phyloP scores from a whole-genome alignment of 2,329 filamentous ascomycete species.

The Fusarium albidum region DNA sequence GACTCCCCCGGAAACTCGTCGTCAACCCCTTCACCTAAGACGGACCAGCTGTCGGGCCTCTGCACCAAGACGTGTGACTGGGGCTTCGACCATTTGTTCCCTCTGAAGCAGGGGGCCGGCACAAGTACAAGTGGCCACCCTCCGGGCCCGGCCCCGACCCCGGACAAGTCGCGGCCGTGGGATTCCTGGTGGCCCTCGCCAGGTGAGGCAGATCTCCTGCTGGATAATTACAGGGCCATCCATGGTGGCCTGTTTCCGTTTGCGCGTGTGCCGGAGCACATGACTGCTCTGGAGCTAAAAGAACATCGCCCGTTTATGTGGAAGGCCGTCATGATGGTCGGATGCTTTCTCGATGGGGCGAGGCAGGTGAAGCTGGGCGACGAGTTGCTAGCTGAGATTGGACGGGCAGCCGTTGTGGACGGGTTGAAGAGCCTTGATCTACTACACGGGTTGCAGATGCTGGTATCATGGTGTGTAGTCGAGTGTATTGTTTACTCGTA shows the following conservation, averaged over 20 bases:
- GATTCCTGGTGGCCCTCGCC: conserved; percentile 52
- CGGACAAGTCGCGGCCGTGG: conserved; percentile 29
- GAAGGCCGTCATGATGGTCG: conserved; percentile 58
- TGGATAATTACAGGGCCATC: conserved; percentile 47
- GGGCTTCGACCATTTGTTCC: conserved; percentile 49
- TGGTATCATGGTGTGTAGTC: conserved; percentile 55
- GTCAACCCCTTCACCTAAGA: conserved; percentile 12
- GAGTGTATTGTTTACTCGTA: background rate
- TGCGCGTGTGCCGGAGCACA: conserved; percentile 49
- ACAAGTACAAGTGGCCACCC: conserved; percentile 10
- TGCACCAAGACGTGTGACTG: conserved; percentile 23
- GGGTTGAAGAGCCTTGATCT: conserved; percentile 56
- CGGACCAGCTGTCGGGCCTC: conserved; percentile 11
- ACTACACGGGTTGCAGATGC: conserved; percentile 55
- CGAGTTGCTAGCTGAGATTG: conserved; percentile 54
- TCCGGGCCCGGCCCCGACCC: conserved; percentile 21
- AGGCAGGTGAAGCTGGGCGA: conserved; percentile 55
- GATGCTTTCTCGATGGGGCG: conserved; percentile 51
- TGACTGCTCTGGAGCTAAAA: conserved; percentile 49
- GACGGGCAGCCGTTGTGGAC: conserved; percentile 49
- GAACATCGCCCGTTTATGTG: conserved; percentile 54
- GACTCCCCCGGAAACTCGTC: conserved; percentile 22
- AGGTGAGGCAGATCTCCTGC: conserved; percentile 50
- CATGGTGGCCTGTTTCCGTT: conserved; percentile 55
- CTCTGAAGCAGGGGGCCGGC: conserved; percentile 26